Evolutionary conservation across 768 basidiomycete genomes (phyloP), one percentile per base, ranked within the genome.

Genomic region (Peribolospora kevripleyi): DNA sequence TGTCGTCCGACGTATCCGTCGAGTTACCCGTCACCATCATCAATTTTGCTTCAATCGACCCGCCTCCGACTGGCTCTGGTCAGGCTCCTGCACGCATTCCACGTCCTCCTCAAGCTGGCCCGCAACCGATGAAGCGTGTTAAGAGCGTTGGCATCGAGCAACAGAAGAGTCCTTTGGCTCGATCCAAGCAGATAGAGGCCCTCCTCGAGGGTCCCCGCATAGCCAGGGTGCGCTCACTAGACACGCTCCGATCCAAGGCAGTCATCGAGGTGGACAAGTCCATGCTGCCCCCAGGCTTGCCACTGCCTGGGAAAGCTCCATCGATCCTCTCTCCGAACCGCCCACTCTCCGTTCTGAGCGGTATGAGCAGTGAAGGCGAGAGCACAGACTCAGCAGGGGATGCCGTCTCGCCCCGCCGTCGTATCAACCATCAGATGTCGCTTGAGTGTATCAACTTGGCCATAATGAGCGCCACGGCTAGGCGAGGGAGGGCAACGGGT

Each of bases 31-130:
- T 87, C 59, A 73, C 74, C 13, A 76, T 90, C 61, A 72, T 87
- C 69, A 87, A 81, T 64, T 83, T 84, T 68, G 67, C 87, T 39
- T 88, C 86, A 9, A 71, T 93, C 59, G 84, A 90, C 65, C 83
- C 84, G 25, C 81, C 80, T 9, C 79, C 79, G 0, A 67, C 61
- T 3, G 62, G 63, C n/a, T 9, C 55, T 14, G 58, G 59, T 7
- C 55, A 46, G 14, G 14, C 46, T 10, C 10, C 46, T 46, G 10
- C 10, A 14, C 10, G 46, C 46, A 14, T 10, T 46, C 14, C 25
- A 25, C 25, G 25, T 25, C 25, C 25, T 46, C 49, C 49, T 25
- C 9, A 37, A 9, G 49, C 2, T 37, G 11, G 49, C 13, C 9
- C 36, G 37, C 37, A 11, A 25, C 13, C 37, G 36, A 50, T 38